phyloP scores from a whole-genome alignment of 2,329 filamentous ascomycete genomes.

The Lasiodiplodia gonubiensis region DNA sequence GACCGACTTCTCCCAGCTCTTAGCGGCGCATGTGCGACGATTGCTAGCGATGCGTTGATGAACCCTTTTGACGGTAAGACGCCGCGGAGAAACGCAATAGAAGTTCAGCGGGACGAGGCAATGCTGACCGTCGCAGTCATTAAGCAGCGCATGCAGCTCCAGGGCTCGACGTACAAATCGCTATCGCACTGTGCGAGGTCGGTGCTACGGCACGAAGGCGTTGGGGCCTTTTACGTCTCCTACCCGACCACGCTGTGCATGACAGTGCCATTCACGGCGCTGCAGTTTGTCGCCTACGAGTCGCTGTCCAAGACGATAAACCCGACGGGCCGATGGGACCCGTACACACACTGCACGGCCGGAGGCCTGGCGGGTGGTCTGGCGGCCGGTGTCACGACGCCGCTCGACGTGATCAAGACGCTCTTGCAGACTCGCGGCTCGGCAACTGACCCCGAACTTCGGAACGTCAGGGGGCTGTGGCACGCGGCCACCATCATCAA shows the following conservation, averaged over 20 bases:
- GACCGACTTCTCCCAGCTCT: conserved; percentile 67
- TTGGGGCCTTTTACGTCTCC: conserved; percentile 95
- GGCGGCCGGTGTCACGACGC: conserved; percentile 91
- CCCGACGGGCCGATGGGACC: conserved; percentile 83
- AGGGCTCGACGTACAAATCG: conserved; percentile 89
- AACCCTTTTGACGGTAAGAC: conserved; percentile 93
- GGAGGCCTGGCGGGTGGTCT: conserved; percentile 92
- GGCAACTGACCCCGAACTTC: conserved; percentile 77
- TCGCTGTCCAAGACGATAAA: conserved; percentile 95
- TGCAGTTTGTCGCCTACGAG: conserved; percentile 98
- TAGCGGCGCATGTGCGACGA: conserved; percentile 92
- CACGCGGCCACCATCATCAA: conserved; percentile 83
- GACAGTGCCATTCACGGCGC: conserved; percentile 96
- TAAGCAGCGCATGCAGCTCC: conserved; percentile 99
- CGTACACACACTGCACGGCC: conserved; percentile 89
- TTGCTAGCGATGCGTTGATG: conserved; percentile 97
- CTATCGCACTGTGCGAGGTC: conserved; percentile 85
- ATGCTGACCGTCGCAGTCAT: conserved; percentile 69
- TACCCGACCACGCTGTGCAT: conserved; percentile 98
- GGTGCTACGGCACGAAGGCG: conserved; percentile 85
- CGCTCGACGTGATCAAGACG: conserved; percentile 98
- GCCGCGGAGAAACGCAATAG: neutral
- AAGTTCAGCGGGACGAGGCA: neutral
- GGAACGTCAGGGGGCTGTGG: conserved; percentile 81
- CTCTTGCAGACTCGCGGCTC: conserved; percentile 91